These are phyloP conservation scores for Diaporthe citrichinensis DNA, from an alignment of 2,329 filamentous ascomycete genomes.

Conservation along the genomic window DNA sequence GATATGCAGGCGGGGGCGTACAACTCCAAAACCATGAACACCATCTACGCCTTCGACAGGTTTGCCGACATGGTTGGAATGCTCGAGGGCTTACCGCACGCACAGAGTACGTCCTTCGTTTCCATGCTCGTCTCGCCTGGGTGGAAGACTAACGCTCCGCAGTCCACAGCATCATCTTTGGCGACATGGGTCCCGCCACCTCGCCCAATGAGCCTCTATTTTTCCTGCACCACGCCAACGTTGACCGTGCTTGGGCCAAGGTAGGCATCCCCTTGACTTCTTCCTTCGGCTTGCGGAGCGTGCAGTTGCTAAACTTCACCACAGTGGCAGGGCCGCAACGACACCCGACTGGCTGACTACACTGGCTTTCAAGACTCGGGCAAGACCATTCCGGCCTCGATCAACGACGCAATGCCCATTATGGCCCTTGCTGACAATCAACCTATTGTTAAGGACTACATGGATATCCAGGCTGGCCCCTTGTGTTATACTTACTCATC, in stretches of 20 bases:
- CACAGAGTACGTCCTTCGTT: not conserved
- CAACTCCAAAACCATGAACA: constrained; percentile 3
- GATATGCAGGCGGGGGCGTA: not conserved
- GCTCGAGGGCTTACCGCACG: constrained; percentile 9
- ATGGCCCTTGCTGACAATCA: not conserved
- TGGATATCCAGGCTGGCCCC: not conserved
- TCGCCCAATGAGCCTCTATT: constrained; percentile 1
- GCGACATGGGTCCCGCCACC: not conserved
- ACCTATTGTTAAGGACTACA: not conserved
- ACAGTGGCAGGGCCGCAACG: not conserved
- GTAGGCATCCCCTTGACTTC: not conserved
- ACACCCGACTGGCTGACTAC: not conserved
- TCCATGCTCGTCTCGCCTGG: too few species aligned
- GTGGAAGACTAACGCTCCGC: not conserved
- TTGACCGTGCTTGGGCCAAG: constrained; percentile 19
- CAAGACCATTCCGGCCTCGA: not conserved
- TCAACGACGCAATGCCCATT: not conserved
- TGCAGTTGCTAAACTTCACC: not conserved
- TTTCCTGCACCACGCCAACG: constrained; percentile 12
- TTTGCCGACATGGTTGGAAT: not conserved
- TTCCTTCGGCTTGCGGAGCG: too few species aligned
- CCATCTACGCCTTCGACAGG: not conserved
- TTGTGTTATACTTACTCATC: not conserved
- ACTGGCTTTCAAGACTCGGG: not conserved
- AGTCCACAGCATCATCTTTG: not conserved